phyloP scores from a whole-genome alignment of 331 rosid species.

The Phaseolus coccineus region DNA sequence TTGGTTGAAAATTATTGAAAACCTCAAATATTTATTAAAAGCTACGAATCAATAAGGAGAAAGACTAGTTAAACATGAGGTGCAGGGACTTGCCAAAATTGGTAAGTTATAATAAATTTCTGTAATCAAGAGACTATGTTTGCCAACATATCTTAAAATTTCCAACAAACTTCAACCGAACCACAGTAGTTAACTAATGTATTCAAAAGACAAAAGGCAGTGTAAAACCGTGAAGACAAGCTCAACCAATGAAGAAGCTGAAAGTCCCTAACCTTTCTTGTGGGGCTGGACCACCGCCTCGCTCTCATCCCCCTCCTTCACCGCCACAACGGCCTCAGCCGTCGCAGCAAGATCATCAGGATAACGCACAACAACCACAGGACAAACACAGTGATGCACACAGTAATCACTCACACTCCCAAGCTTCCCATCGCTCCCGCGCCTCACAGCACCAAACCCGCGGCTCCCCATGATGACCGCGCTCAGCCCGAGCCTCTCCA shows the following conservation, averaged over 20 bases:
- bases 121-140: no score
- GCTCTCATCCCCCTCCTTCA: conserved; percentile 48
- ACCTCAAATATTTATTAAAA: neutral
- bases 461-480: conserved; percentile 98
- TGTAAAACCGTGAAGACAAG: neutral
- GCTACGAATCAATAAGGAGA: no score
- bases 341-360: conserved; percentile 61
- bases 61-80: no score
- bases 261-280: conserved; percentile 64
- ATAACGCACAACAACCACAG: conserved; percentile 91
- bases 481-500: conserved; percentile 88
- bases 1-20: no score
- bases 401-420: conserved; percentile 98
- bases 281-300: conserved; percentile 56
- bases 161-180: neutral
- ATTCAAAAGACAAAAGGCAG: neutral
- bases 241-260: neutral
- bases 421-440: conserved; percentile 82
- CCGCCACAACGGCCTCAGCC: conserved; percentile 41
- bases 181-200: neutral
- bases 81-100: no score
- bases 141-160: neutral
- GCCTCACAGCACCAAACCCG: conserved; percentile 82
- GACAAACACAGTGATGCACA: conserved; percentile 93
- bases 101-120: no score